These are phyloP conservation scores for Botrytis sinoallii DNA, from an alignment of 2,329 filamentous ascomycete species.

Conservation along the genomic window DNA sequence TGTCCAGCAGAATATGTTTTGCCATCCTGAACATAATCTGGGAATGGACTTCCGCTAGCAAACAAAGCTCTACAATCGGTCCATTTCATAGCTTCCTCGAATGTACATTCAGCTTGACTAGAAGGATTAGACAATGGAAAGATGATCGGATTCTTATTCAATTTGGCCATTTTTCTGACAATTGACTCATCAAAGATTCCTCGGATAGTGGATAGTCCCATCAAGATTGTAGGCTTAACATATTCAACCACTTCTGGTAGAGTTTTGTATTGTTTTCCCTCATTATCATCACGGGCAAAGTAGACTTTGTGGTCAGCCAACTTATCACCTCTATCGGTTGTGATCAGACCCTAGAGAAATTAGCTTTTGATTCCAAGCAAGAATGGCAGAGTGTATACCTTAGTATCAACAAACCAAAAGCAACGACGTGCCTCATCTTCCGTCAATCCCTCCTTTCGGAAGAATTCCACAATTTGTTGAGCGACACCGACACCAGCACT, in stretches of 20 bases:
- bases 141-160: constrained; percentile 68
- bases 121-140: constrained; percentile 86
- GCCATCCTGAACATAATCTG: constrained; percentile 60
- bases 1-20: constrained; percentile 47
- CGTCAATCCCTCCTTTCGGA: constrained; percentile 63
- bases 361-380: neutral
- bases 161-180: constrained; percentile 69
- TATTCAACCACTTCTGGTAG: constrained; percentile 65
- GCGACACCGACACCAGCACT: constrained; percentile 83
- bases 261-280: constrained; percentile 49
- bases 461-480: constrained; percentile 75
- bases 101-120: constrained; percentile 74
- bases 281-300: constrained; percentile 40
- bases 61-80: constrained; percentile 73
- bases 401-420: constrained; percentile 72
- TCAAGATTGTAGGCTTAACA: constrained; percentile 75
- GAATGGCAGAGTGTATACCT: constrained; percentile 24
- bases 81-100: constrained; percentile 72
- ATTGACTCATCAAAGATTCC: constrained; percentile 71
- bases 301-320: constrained; percentile 60
- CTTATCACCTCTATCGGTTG: constrained; percentile 66
- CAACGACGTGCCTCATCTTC: constrained; percentile 66
- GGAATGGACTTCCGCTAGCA: constrained; percentile 81
- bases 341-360: constrained; percentile 59
- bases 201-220: constrained; percentile 78